Conservation (phyloP, 2,329 filamentous ascomycete genomes). For the Microdochium paspali region DNA sequence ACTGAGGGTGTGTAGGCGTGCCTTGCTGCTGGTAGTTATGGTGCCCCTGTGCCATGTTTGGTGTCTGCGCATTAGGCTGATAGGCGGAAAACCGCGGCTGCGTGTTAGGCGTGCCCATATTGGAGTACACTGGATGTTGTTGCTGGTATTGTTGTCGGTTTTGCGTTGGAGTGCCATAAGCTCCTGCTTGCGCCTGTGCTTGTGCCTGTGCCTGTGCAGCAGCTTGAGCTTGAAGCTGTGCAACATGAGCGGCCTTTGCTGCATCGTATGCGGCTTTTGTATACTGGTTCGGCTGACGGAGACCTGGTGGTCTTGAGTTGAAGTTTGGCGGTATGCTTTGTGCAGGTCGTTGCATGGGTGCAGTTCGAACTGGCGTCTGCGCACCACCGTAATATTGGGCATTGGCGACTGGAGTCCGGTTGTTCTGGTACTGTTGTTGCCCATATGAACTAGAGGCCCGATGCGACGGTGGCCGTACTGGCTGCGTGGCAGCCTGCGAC, state of each 20-base stretch:
- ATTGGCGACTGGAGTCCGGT: conserved; percentile 35
- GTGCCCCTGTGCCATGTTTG: conserved; percentile 11
- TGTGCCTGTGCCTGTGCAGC: too few relatives aligned
- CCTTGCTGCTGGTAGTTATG: conserved; percentile 13
- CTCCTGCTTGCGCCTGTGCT: conserved; percentile 24
- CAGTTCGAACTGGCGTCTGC: conserved; percentile 30
- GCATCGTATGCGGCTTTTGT: conserved; percentile 40
- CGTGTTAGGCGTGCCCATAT: conserved; percentile 30
- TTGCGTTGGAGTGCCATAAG: conserved; percentile 25
- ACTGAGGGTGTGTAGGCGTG: conserved; percentile 17
- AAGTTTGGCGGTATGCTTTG: conserved; percentile 26
- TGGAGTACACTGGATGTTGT: conserved; percentile 28
- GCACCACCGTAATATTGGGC: conserved; percentile 29
- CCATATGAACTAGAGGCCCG: conserved; percentile 28
- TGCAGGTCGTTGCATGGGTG: conserved; percentile 29
- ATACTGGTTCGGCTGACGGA: conserved; percentile 23
- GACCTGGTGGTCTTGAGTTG: conserved; percentile 15
- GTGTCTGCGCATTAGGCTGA: conserved; percentile 11
- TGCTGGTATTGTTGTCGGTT: conserved; percentile 30
- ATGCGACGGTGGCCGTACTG: conserved; percentile 25
- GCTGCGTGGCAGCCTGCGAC: conserved; percentile 26
- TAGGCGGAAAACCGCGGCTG: conserved; percentile 19
- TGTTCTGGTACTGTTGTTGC: conserved; percentile 33
- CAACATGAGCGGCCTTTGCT: conserved; percentile 36
- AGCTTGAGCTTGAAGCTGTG: conserved; percentile 43